Evolutionary conservation across 768 basidiomycete genomes (phyloP).

Genomic region (Hydnomerulius pinastri): DNA sequence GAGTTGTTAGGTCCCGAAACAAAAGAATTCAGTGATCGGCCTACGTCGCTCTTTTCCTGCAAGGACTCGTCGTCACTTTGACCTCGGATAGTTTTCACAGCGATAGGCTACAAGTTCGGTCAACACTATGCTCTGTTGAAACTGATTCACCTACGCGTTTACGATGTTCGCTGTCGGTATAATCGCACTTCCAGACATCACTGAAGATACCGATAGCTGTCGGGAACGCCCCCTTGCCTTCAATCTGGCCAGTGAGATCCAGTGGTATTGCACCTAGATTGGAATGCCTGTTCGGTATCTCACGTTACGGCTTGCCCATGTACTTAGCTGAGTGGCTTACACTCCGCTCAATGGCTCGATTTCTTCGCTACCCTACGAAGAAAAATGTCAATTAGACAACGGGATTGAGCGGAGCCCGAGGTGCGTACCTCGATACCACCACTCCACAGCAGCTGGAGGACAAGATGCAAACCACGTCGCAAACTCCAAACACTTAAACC

Average conservation of each 20-base stretch:
- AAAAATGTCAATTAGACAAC: background rate
- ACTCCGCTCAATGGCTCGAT: background rate
- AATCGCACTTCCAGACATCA: constrained; percentile 9
- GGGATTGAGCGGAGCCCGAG: too few relatives aligned
- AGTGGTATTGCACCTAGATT: background rate
- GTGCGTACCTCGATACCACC: too few relatives aligned
- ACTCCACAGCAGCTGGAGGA: too few relatives aligned
- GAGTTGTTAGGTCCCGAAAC: background rate
- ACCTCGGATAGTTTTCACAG: constrained; percentile 7
- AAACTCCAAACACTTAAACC: background rate
- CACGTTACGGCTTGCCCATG: background rate
- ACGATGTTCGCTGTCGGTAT: background rate
- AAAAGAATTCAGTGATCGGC: background rate
- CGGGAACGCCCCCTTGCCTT: background rate
- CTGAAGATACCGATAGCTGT: background rate
- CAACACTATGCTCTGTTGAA: background rate
- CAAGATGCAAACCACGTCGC: background rate
- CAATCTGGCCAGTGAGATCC: constrained; percentile 7
- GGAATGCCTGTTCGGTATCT: background rate
- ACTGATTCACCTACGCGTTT: background rate
- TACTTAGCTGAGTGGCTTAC: too few relatives aligned
- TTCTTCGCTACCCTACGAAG: background rate
- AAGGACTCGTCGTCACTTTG: constrained; percentile 1
- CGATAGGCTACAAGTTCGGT: constrained; percentile 1
- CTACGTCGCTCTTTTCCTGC: constrained; percentile 1